phyloP scores from a whole-genome alignment of 257 asterid genomes.

The Knoxia roxburghii region DNA sequence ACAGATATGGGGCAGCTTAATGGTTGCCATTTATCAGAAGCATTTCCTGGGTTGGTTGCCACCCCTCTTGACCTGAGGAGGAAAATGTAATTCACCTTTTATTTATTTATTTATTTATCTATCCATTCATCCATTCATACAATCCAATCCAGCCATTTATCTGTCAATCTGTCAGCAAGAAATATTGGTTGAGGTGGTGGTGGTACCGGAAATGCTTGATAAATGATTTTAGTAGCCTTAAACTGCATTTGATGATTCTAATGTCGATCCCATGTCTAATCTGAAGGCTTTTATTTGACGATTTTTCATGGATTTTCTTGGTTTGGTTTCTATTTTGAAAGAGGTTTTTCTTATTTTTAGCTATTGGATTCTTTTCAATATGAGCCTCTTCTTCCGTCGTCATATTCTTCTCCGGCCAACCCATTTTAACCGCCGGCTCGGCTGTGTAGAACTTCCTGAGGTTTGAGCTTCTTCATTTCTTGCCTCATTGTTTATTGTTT shows the following conservation, averaged over 20 bases:
- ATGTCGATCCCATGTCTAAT: background rate
- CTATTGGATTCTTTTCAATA: no score
- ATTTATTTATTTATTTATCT: background rate
- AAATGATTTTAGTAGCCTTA: slow-evolving; percentile 11
- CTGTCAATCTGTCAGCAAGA: slow-evolving; percentile 7
- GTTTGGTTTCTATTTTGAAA: background rate
- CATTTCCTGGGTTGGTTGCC: slow-evolving; percentile 12
- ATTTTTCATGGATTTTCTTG: background rate
- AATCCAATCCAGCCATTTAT: background rate
- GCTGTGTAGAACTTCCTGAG: no score
- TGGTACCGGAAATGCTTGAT: slow-evolving; percentile 20
- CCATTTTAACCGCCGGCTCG: no score
- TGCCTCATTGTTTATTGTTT: no score
- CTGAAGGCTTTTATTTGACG: background rate
- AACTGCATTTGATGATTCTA: background rate
- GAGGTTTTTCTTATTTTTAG: background rate
- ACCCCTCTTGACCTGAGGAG: background rate
- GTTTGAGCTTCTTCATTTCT: no score
- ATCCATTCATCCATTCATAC: no score
- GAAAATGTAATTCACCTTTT: slow-evolving; percentile 1
- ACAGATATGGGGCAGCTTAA: slow-evolving; percentile 1
- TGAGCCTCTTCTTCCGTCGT: no score
- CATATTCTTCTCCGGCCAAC: no score
- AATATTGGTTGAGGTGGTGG: background rate
- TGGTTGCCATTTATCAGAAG: slow-evolving; percentile 14